phyloP scores from a whole-genome alignment of 192 early-diverging fungal species.

The Helicostylum pulchrum region DNA sequence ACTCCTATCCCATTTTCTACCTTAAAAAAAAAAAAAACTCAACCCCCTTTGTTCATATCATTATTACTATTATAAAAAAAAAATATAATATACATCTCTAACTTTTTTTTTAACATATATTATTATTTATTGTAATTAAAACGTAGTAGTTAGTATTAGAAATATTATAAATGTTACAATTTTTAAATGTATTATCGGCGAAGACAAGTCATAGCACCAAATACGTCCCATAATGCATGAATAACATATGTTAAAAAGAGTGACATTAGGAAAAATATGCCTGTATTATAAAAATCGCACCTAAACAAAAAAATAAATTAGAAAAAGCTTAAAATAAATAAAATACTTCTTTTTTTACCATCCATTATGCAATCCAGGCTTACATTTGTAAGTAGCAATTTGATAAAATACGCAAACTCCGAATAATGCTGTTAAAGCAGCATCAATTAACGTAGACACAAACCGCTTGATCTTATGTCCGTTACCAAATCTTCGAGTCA shows the following conservation, averaged over 20 bases:
- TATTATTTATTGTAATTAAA: no score
- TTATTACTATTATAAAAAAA: background rate
- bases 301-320: background rate
- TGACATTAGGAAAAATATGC: slow-evolving; percentile 12
- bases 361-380: slow-evolving; percentile 15
- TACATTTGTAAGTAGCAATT: slow-evolving; percentile 12
- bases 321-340: background rate
- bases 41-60: slow-evolving; percentile 2
- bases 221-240: slow-evolving; percentile 11
- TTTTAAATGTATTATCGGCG: background rate
- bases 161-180: background rate
- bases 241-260: slow-evolving; percentile 5
- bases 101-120: background rate
- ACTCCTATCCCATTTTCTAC: background rate
- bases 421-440: background rate
- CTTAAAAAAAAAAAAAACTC: background rate
- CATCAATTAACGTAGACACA: background rate
- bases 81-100: background rate
- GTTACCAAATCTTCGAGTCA: slow-evolving; percentile 10
- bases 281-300: slow-evolving; percentile 12
- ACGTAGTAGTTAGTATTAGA: background rate
- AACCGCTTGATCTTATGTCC: background rate
- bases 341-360: background rate
- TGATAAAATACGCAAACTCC: slow-evolving; percentile 13
- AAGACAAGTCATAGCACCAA: slow-evolving; percentile 6